Conservation (phyloP, 2,329 filamentous ascomycete species). For the Leptographium galeiforme region DNA sequence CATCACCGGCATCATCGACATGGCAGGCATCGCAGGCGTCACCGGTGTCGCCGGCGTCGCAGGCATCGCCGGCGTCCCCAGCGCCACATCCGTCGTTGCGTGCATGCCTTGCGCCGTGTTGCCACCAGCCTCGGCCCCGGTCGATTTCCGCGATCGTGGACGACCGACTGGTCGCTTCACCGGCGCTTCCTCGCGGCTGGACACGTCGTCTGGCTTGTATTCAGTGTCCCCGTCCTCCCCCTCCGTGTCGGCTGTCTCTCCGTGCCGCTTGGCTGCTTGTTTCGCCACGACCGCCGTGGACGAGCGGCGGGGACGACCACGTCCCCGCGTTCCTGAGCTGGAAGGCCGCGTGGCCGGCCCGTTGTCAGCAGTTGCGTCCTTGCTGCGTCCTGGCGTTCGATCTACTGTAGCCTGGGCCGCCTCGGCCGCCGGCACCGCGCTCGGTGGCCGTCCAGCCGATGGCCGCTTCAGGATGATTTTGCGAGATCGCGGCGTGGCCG, state of each 20-base stretch:
- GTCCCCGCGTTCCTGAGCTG: not conserved
- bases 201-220: not conserved
- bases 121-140: too few species aligned
- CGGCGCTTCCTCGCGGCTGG: not conserved
- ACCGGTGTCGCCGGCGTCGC: too few species aligned
- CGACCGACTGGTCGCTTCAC: constrained; percentile 7
- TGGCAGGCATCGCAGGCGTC: too few species aligned
- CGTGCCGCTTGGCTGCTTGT: not conserved
- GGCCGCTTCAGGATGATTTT: constrained; percentile 33
- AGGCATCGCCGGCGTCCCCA: too few species aligned
- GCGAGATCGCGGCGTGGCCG: constrained; percentile 11
- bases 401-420: constrained; percentile 8
- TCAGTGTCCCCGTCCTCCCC: not conserved
- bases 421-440: constrained; percentile 13
- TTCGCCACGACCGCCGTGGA: not conserved
- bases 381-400: too few species aligned
- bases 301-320: not conserved
- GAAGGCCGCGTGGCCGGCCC: not conserved
- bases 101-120: too few species aligned
- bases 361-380: too few species aligned
- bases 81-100: not conserved
- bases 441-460: constrained; percentile 11
- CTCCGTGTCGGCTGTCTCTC: not conserved
- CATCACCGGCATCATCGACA: too few species aligned
- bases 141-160: not conserved